A percentile compares a stretch with the other conserved stretches of the same genome.
Conservation (phyloP, 164 flowering plant genomes). For the Vitis labrusca region DNA sequence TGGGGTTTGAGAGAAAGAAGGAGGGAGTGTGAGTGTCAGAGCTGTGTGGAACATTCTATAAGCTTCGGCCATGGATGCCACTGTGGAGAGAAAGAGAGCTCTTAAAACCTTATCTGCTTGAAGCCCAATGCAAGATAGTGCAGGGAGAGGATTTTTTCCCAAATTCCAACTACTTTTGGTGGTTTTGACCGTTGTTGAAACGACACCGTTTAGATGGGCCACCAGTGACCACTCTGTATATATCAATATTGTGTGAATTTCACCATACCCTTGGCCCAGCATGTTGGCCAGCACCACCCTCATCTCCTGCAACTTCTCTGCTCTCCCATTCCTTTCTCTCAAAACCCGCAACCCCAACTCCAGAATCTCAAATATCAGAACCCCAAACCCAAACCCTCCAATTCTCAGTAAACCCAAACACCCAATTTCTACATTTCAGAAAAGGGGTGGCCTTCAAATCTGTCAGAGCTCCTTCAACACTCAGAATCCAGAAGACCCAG, state of each 20-base stretch:
- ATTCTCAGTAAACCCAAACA: constrained; percentile 14
- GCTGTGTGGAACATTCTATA: constrained; percentile 34
- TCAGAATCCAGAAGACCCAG: constrained; percentile 34
- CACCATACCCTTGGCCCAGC: not conserved
- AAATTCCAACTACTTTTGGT: not conserved
- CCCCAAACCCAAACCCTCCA: constrained; percentile 4
- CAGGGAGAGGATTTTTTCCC: not conserved
- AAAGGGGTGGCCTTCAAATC: constrained; percentile 30
- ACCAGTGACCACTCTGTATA: too few species aligned
- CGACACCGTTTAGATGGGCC: not conserved
- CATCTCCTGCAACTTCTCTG: constrained; percentile 51
- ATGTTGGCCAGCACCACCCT: constrained; percentile 36
- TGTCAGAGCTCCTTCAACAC: constrained; percentile 31
- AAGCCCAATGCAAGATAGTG: not conserved
- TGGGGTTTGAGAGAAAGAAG: constrained; percentile 22
- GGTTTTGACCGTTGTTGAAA: not conserved
- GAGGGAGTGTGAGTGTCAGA: constrained; percentile 28
- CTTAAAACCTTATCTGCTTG: constrained; percentile 7
- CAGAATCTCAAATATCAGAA: constrained; percentile 2
- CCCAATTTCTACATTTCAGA: constrained; percentile 1
- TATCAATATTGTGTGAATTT: too few species aligned
- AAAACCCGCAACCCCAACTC: constrained; percentile 7
- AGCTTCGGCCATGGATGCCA: constrained; percentile 58
- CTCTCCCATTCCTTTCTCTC: constrained; percentile 9
- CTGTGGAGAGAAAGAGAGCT: constrained; percentile 10